phyloP scores from a whole-genome alignment of 352 stramenopile genomes.

The Pythium volutum region DNA sequence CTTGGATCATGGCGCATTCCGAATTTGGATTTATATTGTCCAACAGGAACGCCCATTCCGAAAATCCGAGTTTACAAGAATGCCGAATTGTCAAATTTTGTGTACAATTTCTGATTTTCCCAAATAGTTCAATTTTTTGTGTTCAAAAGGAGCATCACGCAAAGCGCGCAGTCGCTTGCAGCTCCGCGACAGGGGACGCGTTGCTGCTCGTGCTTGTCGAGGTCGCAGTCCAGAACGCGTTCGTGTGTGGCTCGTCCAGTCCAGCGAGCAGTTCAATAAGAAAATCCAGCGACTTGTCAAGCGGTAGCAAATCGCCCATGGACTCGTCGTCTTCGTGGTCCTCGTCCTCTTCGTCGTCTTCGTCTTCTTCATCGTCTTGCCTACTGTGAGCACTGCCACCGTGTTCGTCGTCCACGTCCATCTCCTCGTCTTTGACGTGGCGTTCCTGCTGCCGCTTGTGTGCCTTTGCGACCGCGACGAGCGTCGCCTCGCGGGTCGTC shows the following conservation, averaged over 20 bases:
- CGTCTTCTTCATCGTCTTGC: background rate
- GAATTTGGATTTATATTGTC: too few species aligned
- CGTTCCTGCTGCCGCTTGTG: background rate
- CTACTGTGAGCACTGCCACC: background rate
- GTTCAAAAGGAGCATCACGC: background rate
- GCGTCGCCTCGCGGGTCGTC: background rate
- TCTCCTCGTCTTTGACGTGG: background rate
- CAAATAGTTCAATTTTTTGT: background rate
- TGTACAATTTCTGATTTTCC: background rate
- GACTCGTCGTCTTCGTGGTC: constrained; percentile 5
- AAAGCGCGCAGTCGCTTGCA: background rate
- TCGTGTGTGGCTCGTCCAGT: constrained; percentile 8
- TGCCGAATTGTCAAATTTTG: too few species aligned
- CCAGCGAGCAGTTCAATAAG: constrained; percentile 17
- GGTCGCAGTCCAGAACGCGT: background rate
- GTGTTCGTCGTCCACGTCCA: background rate
- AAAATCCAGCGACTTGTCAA: constrained; percentile 25
- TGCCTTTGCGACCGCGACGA: background rate
- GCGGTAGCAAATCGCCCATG: constrained; percentile 4
- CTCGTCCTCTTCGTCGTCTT: background rate
- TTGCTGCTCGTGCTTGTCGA: background rate
- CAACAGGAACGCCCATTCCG: too few species aligned
- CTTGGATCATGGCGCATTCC: background rate
- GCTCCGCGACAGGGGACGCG: background rate
- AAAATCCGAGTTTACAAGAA: too few species aligned